These are phyloP conservation scores for Citrus unshiu DNA, from an alignment of 345 rosid genomes.

Conservation along the genomic window DNA sequence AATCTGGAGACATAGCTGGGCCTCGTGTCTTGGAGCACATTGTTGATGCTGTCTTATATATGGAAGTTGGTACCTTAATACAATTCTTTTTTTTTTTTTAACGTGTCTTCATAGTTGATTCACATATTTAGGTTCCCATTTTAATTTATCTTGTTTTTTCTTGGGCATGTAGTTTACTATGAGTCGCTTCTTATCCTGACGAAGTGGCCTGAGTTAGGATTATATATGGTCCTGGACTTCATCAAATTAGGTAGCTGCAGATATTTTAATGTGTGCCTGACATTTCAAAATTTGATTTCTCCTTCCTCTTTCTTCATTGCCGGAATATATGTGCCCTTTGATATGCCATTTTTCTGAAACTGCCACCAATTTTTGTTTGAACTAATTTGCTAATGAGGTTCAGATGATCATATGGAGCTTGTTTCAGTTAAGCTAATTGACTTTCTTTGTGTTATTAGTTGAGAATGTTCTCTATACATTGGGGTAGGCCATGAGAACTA, in stretches of 20 bases:
- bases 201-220: not conserved
- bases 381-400: not conserved
- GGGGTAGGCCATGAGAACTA: not conserved
- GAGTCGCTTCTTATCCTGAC: not conserved
- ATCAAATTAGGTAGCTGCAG: not conserved
- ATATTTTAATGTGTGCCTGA: not conserved
- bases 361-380: not conserved
- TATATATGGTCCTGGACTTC: not conserved
- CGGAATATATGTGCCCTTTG: not conserved
- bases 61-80: slow-evolving; percentile 69
- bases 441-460: not conserved
- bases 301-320: not conserved
- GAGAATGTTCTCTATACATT: not conserved
- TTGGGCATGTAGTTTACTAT: not conserved
- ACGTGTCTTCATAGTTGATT: slow-evolving; percentile 9
- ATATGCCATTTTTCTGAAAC: not conserved
- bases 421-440: not conserved
- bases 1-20: slow-evolving; percentile 94
- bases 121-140: not conserved
- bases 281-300: not conserved
- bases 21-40: slow-evolving; percentile 98
- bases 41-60: slow-evolving; percentile 88
- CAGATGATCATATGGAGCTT: not conserved
- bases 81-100: not conserved
- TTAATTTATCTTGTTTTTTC: not conserved